phyloP scores from a whole-genome alignment of 1,284 basidiomycete genomes.

The Amylostereum chailletii region DNA sequence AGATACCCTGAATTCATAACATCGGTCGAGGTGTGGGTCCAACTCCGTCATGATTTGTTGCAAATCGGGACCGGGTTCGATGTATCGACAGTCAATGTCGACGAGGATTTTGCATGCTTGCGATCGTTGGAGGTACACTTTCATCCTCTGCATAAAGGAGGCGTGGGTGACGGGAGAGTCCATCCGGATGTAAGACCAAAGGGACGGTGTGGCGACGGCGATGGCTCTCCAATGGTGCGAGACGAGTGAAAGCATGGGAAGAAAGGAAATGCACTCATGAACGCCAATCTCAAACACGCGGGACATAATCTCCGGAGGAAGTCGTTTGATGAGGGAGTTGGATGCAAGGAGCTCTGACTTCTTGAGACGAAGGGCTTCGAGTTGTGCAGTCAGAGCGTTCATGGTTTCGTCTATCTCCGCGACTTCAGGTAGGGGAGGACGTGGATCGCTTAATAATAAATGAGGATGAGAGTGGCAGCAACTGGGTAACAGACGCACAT shows the following conservation, averaged over 20 bases:
- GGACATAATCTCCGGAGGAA: conserved; percentile 25
- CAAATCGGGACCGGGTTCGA: conserved; percentile 17
- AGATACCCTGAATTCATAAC: conserved; percentile 21
- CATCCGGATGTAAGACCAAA: conserved; percentile 25
- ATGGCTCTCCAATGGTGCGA: conserved; percentile 21
- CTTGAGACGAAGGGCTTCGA: conserved; percentile 15
- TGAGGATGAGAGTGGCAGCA: conserved; percentile 9
- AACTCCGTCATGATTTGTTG: conserved; percentile 19
- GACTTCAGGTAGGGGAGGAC: conserved; percentile 17
- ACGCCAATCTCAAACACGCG: conserved; percentile 26
- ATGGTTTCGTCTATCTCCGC: conserved; percentile 20
- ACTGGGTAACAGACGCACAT: conserved; percentile 3
- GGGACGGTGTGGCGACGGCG: conserved; percentile 18
- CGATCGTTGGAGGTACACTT: conserved; percentile 19
- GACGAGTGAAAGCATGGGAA: conserved; percentile 19
- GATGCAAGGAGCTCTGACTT: conserved; percentile 17
- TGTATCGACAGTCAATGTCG: conserved; percentile 21
- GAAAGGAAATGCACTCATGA: conserved; percentile 17
- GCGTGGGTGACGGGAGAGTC: conserved; percentile 16
- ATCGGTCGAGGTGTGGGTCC: conserved; percentile 21
- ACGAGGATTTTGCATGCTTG: conserved; percentile 22
- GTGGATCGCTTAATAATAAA: conserved; percentile 15
- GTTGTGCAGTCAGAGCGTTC: conserved; percentile 17
- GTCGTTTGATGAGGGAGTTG: conserved; percentile 20
- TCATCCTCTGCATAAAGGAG: conserved; percentile 20